Evolutionary conservation across 768 basidiomycete species (phyloP), one percentile per base, ranked within the genome.

Genomic region (Lyophyllum decastes): DNA sequence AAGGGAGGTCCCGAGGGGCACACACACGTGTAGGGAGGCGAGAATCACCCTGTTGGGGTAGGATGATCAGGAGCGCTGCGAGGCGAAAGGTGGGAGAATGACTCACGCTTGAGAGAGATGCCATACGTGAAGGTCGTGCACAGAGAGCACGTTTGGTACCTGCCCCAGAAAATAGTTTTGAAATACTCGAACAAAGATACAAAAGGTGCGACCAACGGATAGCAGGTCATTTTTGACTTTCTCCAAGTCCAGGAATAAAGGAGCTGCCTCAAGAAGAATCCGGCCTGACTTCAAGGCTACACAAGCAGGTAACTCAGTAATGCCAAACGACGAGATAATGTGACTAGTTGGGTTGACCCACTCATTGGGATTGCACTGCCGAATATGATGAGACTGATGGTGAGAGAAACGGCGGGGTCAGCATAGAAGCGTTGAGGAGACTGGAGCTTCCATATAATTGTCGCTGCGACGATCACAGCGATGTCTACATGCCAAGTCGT

Each of bases 11-110:
- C 72, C 78, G 2, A 64, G 55, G n/a, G 79, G 72, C 38, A 83
- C 78, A 52, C 79, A 79, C 24, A 82, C 82, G 59, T 84, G 82
- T 38, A 84, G 72, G 11, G 82, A 82, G 14, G 76, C 81, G n/a
- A 83, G 72, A 55, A 81, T 79, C 43, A 79, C 78, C 22, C 80
- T 81, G 54, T 22, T 16, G 38, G 57, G 35, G 25, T 46, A 26
- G 44, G 34, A 57, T 21, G 22, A 22, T n/a, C 2, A 4, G 43
- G 57, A 44, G 55, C 55, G 21, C 38, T 2, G 24, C 6, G 46
- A 57, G 51, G 46, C 34, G 41, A 44, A 21, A 30, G 21, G 24
- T n/a, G 50, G 35, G 6, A 16, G 44, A n/a, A 10, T 30, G 30
- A 68, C 77, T 58, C 64, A 82, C 82, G 75, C 76, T 66, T 84